Evolutionary conservation across 2,329 filamentous ascomycete species (phyloP).

Genomic region (Fusarium mundagurra): DNA sequence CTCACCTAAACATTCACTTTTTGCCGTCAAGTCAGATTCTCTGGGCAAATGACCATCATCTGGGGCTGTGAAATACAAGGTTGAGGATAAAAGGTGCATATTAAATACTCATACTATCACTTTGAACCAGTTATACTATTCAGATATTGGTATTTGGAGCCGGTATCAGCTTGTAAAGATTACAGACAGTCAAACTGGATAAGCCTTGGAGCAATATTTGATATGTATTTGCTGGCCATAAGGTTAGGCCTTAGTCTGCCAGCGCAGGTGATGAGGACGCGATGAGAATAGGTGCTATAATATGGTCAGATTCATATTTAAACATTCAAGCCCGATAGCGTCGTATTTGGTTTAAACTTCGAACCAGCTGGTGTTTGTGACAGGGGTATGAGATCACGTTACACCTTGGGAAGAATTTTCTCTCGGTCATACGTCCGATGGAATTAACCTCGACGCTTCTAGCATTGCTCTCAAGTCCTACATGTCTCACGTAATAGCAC

Average conservation of each 20-base stretch:
- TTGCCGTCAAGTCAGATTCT: rapidly evolving
- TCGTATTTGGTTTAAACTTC: neutral
- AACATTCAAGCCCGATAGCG: no score
- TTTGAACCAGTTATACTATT: neutral
- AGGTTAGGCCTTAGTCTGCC: neutral
- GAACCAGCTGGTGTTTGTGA: no score
- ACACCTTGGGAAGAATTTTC: neutral
- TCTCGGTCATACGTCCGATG: neutral
- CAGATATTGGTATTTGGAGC: neutral
- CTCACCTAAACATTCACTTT: neutral
- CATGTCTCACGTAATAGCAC: neutral
- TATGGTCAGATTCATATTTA: neutral
- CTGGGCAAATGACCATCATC: rapidly evolving
- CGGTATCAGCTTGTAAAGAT: neutral
- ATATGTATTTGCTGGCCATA: neutral
- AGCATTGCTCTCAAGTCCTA: neutral
- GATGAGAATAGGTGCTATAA: rapidly evolving
- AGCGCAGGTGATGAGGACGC: no score
- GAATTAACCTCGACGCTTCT: neutral
- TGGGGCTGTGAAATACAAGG: neutral
- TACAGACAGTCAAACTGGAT: neutral
- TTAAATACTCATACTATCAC: neutral
- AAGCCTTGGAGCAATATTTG: neutral
- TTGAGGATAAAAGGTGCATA: neutral
- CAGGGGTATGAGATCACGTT: neutral